These are phyloP conservation scores for Bjerkandera adusta DNA, from an alignment of 1,284 basidiomycete genomes.

Conservation along the genomic window DNA sequence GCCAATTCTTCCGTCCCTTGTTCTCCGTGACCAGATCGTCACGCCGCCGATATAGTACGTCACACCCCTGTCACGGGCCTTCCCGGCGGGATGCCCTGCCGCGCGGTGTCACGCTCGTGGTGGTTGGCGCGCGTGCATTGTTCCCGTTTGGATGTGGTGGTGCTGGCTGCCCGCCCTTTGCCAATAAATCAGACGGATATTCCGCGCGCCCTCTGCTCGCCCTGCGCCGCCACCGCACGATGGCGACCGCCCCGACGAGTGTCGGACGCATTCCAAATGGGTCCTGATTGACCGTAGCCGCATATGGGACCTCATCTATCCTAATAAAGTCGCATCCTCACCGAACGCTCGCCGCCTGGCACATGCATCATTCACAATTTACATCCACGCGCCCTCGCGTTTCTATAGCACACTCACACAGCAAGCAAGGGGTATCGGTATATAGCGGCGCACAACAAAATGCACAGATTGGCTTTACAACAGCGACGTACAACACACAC, in stretches of 20 bases:
- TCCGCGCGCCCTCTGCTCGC: background rate
- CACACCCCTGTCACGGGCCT: constrained; percentile 1
- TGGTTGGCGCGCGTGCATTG: no score
- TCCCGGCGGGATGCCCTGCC: background rate
- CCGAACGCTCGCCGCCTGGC: background rate
- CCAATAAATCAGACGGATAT: no score
- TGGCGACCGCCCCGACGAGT: background rate
- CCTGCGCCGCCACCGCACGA: background rate
- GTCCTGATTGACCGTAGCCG: constrained; percentile 4
- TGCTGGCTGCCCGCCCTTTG: background rate
- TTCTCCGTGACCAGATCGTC: constrained; percentile 13
- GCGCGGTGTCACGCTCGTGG: constrained; percentile 1
- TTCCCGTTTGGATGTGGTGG: background rate
- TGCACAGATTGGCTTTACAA: no score
- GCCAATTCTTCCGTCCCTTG: constrained; percentile 9
- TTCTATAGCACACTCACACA: background rate
- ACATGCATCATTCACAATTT: no score
- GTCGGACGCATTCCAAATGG: constrained; percentile 1
- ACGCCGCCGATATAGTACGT: constrained; percentile 12
- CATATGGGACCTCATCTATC: background rate
- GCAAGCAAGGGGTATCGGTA: background rate
- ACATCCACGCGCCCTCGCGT: no score
- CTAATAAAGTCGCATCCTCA: background rate
- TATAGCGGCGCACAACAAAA: background rate
- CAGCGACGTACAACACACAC: no score